Evolutionary conservation across 2,329 filamentous ascomycete genomes (phyloP), one percentile per base, ranked within the genome.

Genomic region (Erysiphe pulchra): DNA sequence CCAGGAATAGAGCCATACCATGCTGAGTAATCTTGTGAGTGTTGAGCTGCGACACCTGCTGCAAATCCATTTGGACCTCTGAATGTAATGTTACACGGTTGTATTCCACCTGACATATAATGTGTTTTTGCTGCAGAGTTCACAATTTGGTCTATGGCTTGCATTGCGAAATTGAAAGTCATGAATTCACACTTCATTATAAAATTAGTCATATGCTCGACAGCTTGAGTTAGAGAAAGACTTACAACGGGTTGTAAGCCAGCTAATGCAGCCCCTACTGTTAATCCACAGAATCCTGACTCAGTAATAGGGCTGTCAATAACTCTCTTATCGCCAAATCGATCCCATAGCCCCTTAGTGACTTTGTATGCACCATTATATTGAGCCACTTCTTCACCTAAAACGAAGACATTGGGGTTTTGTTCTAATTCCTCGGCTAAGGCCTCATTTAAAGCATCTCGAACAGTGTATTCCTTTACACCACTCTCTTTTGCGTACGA

Each of bases 131-230:
- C 90, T 56, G 73, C 90, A 44, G 87, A 95, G 77, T 98, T 98
- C 75, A 98, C 86, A 62, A 98, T 83, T 65, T 98, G 90, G 64
- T 98, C 90, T 65, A 98, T 98, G 62, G 90, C 84, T 70, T 98
- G 90, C 90, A 98, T 98, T 64, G 90, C 87, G 62, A 95, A 95
- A 75, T 98, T 98, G 77, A 93, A 95, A 59, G 90, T 98, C 90
- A 98, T 98, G 73, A 98, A 98, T 70, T 98, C 90, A 74, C 81
- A 90, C 83, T 90, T 53, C 20, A 24, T 24, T 24, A 24, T 24
- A 24, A 24, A 24, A 24, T 24, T 37, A 30, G 46, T 45, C 42
- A 47, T 47, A 37, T 47, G 36, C 51, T 51, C 47, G 53, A 50
- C 47, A 48, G 45, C 28, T 28, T 36, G 42, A 37, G 9, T 24